Base-by-base conservation (phyloP, 768 basidiomycete genomes). In the Boletellus ananiceps region DNA sequence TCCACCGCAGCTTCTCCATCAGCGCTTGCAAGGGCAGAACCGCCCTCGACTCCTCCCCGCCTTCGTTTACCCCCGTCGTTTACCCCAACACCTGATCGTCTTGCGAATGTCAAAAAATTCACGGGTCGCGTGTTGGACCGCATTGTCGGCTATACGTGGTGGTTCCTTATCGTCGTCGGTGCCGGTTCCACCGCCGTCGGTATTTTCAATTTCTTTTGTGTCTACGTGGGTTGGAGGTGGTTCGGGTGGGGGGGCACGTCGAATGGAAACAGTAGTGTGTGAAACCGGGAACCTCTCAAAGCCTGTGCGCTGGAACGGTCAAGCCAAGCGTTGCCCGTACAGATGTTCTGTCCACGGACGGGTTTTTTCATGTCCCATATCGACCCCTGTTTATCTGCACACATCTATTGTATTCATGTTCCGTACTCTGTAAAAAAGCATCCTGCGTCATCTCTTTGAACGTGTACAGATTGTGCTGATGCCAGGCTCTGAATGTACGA, bases 121-220 rank as follows among this genome's bases (percentile, higher is more conserved):
- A 64, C 69, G 0, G 93, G 93, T 2, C 79, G 82, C 33, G 57
- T 62, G 0, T 67, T 92, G 37, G 93, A 93, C 63, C 81, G 88
- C 50, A 49, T 83, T 36, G 66, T 95, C 46, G 95, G 95, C 9
- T 74, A 82, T 52, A 66, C 78, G 8, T 97, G 93, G 94, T 88
- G 80, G 75, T 36, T 86, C 9, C 66, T 94, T 54, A 76, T 83
- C 18, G 49, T 88, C 33, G 64, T 92, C 16, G 94, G 94, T 18
- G 85, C 85, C 19, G 92, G 92, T 19, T 84, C 85, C 16, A 73
- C 77, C 2, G 60, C 72, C n/a, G 62, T 90, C 49, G 90, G 89
- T 0, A 54, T 87, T 29, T 81, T 83, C 58, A 91, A 90, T 62
- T 81, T 86, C 59, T 50, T 84, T 40, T 60, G 89, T n/a, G 82